Conservation (phyloP, 139 green algal genomes). For the Chlamydomonas sp. region DNA sequence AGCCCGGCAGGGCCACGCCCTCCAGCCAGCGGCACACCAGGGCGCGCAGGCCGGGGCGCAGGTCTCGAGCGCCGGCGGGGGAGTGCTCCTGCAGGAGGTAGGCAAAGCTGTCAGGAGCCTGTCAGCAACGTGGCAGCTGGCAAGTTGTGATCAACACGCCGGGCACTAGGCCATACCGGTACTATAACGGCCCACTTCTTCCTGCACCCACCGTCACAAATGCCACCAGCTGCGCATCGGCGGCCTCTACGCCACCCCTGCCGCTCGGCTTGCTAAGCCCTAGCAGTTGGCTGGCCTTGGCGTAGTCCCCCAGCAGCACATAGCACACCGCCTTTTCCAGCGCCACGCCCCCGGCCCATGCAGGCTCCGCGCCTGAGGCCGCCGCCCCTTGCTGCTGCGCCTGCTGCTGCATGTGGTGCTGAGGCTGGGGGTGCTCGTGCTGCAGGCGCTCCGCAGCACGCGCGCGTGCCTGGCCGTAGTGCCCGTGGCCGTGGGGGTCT, state of each 20-base stretch:
- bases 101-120: background rate
- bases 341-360: background rate
- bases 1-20: slow-evolving; percentile 38
- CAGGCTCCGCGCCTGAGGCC: background rate
- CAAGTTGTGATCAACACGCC: too few relatives aligned
- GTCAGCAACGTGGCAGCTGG: background rate
- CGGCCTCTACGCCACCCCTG: background rate
- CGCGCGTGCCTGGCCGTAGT: too few relatives aligned
- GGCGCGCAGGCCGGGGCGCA: slow-evolving; percentile 40
- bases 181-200: background rate
- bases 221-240: slow-evolving; percentile 1
- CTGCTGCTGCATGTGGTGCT: background rate
- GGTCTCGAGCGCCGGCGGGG: slow-evolving; percentile 16
- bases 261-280: background rate
- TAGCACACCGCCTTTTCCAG: slow-evolving; percentile 40
- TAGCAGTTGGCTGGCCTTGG: slow-evolving; percentile 22
- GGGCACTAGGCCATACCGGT: background rate
- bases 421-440: too few relatives aligned
- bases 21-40: slow-evolving; percentile 44
- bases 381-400: background rate
- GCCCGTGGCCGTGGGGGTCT: too few relatives aligned
- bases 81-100: background rate
- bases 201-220: slow-evolving; percentile 42
- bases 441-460: too few relatives aligned
- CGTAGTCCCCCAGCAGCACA: slow-evolving; percentile 45